Evolutionary conservation across 306 rosid species (phyloP).

Genomic region (Corylus heterophylla): DNA sequence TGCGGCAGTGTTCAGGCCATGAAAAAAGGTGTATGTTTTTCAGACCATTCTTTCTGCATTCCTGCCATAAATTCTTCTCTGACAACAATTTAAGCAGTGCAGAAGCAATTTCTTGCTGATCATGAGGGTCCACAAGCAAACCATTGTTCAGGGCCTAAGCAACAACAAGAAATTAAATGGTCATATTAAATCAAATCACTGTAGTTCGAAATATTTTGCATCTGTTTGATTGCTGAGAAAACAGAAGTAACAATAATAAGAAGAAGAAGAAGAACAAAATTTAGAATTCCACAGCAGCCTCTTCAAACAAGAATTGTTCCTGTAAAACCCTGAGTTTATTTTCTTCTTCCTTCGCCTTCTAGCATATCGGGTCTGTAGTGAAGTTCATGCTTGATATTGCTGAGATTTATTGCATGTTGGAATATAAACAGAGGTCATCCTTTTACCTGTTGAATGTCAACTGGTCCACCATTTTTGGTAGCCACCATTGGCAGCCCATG

Average conservation of each 20-base stretch:
- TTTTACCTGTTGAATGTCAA: constrained; percentile 78
- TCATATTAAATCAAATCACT: not conserved
- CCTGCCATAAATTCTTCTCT: constrained; percentile 62
- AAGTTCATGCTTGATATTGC: constrained; percentile 13
- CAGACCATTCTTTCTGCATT: constrained; percentile 69
- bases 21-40: constrained; percentile 68
- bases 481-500: constrained; percentile 96
- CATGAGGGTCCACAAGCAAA: constrained; percentile 75
- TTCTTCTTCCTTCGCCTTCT: constrained; percentile 9
- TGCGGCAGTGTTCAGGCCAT: constrained; percentile 77
- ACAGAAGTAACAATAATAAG: not conserved
- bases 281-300: constrained; percentile 6
- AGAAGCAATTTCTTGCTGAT: constrained; percentile 58
- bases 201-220: not conserved
- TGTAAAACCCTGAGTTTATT: not conserved
- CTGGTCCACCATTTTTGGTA: constrained; percentile 92
- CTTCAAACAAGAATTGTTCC: not conserved
- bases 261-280: not conserved
- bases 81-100: constrained; percentile 67
- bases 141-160: constrained; percentile 62
- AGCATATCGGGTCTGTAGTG: not conserved
- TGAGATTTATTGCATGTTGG: not conserved
- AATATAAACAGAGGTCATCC: not conserved
- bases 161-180: constrained; percentile 12
- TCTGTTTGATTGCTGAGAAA: not conserved